Base-by-base conservation (phyloP, 805 yeast genomes). In the Metschnikowia dekortorum region DNA sequence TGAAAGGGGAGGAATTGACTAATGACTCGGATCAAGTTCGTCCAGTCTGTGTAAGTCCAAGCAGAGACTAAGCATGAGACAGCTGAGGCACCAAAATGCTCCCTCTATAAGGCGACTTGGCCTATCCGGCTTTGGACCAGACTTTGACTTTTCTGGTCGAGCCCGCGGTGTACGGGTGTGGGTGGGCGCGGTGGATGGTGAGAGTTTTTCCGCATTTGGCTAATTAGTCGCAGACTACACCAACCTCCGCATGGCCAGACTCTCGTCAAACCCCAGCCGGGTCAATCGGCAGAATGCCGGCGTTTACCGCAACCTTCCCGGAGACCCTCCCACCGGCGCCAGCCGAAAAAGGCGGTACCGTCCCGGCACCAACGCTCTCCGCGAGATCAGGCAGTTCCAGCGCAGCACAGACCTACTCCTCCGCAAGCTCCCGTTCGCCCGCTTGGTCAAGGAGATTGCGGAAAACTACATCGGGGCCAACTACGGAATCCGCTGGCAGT, bases 341-440 rank as follows among this genome's bases (percentile, higher is more conserved):
- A 57, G 61, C 11, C 51, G 62, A 10, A 59, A 61, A 43, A 71
- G 73, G 50, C 68, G 78, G 46, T 82, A 78, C 56, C 76, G 73
- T 46, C 87, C 89, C 0, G 89, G 90, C 13, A 81, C 84, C 0
- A 67, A 71, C 22, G 92, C 92, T 1, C 65, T 85, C 31, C 68
- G 82, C 57, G 91, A 87, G 59, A 86, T 87, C 22, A 71, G 88
- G 49, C 76, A 75, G 59, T 86, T 77, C 57, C 92, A 87, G 61
- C 77, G 80, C 60, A 73, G 83, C 33, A 82, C 90, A 0, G 91
- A 85, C 53, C 67, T 87, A 36, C 69, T 87, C 41, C 72, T 87
- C 13, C 71, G 89, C 28, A 85, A 85, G 59, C 74, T 87, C 31
- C 95, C 95, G 14, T 87, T 87, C 71, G 88, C 92, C 1, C 71